Base-by-base conservation (phyloP, 148 eudicot species). In the Spergularia bocconei region DNA sequence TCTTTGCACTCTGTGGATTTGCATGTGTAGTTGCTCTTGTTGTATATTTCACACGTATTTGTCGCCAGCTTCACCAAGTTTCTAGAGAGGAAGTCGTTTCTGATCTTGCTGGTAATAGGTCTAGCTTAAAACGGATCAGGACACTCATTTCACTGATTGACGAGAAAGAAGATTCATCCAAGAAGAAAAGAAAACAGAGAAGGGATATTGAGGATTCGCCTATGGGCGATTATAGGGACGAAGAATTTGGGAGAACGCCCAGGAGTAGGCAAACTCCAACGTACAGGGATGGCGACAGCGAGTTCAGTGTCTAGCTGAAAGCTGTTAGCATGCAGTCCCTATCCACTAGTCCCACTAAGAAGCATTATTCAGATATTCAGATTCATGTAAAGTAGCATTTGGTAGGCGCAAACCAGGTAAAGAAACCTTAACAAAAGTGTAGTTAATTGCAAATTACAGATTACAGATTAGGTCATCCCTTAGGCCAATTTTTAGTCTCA, bases 71-170 rank as follows among this genome's bases (percentile, higher is more conserved):
- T 75, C 83, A 75, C 19, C 70, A 73, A 13, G 79, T 77, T 63
- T 68, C 87, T 6, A 63, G 14, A 7, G 71, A 62, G 11, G 85
- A 75, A 58, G 58, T 61, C 0, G 63, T 56, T 23, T 73, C 83
- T 21, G 84, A 78, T 48, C 78, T 74, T 4, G 81, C 70, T 12
- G 83, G 84, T 38, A 77, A 85, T 41, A 77, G 76, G 58, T 83
- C 90, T 5, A 84, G 64, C 15, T 60, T 91, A 44, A 89, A 67
- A 75, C 83, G 87, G 10, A 73, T 90, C 41, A 84, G 80, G 77
- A 92, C 84, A 8, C 64, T 95, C 36, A 48, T 90, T 72, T 86
- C 98, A 13, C 41, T 95, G 67, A 91, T 95, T 16, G 99, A 95
- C 33, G 91, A 91, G 80, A 95, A 88, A 82, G 73, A 85, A 78